Percentiles rank a stretch among this genome's conserved stretches.
Conservation (phyloP, 306 rosid genomes). For the Rosa rugosa region DNA sequence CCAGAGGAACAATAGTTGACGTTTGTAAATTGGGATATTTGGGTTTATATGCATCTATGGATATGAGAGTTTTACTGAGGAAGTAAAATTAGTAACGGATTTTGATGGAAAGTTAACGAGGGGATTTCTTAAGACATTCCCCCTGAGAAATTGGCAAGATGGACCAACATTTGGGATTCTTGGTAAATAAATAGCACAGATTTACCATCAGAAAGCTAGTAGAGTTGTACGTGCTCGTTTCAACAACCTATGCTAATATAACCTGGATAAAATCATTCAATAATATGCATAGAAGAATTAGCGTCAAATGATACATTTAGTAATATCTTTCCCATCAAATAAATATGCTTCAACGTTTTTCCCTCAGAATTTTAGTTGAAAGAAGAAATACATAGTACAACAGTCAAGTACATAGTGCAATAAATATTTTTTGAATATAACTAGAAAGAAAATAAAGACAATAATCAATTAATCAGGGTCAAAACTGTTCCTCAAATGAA, state of each 20-base stretch:
- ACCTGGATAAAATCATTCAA: neutral
- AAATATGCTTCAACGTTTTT: neutral
- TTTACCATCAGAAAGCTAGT: neutral
- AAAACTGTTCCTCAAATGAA: conserved; percentile 28
- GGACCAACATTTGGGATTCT: neutral
- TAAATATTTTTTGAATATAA: neutral
- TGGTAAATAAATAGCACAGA: no score
- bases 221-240: neutral
- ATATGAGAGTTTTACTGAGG: no score
- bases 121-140: no score
- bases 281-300: neutral
- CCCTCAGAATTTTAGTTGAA: neutral
- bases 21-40: no score
- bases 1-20: no score
- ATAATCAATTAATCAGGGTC: neutral
- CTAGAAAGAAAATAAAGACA: neutral
- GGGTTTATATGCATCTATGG: no score
- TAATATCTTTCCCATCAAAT: neutral
- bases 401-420: neutral
- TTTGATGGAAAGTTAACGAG: no score
- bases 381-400: neutral
- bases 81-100: no score
- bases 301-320: neutral
- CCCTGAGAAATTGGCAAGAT: neutral
- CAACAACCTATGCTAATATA: neutral